phyloP scores from a whole-genome alignment of 2,329 filamentous ascomycete genomes.

The Colletotrichum truncatum region DNA sequence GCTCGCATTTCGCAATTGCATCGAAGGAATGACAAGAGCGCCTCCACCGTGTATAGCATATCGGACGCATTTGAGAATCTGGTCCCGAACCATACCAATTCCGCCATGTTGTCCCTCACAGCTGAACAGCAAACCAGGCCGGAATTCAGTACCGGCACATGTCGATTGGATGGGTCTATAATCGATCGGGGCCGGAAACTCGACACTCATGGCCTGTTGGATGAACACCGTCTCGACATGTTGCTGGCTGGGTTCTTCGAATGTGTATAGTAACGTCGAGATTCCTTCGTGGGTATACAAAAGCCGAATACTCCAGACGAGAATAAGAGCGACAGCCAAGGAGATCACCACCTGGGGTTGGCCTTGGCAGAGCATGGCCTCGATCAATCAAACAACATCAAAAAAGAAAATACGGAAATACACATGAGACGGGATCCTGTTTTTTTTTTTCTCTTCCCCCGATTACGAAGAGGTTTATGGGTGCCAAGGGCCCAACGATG shows the following conservation, averaged over 20 bases:
- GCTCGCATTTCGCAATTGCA: constrained; percentile 42
- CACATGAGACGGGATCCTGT: not conserved
- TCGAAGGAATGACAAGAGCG: constrained; percentile 46
- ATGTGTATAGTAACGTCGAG: constrained; percentile 2
- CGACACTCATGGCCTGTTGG: constrained; percentile 38
- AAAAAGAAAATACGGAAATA: not conserved
- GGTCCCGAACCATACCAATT: constrained; percentile 49
- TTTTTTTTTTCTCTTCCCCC: not conserved
- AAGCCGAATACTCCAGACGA: constrained; percentile 23
- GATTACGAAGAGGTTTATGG: not conserved
- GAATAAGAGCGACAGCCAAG: constrained; percentile 1
- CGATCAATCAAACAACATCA: not conserved
- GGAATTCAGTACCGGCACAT: constrained; percentile 43
- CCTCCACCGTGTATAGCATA: constrained; percentile 49
- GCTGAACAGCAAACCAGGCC: constrained; percentile 45
- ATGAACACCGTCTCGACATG: constrained; percentile 33
- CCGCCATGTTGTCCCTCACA: constrained; percentile 50
- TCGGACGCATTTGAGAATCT: constrained; percentile 50
- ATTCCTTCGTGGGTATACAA: constrained; percentile 3
- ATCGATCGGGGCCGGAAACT: constrained; percentile 45
- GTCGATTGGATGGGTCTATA: constrained; percentile 43
- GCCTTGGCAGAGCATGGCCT: constrained; percentile 24
- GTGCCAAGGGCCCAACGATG: not conserved
- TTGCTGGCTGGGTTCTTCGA: not conserved
- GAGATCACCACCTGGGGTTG: constrained; percentile 11